Conservation (phyloP, 352 stramenopile genomes). For the Phytophthora capsici region DNA sequence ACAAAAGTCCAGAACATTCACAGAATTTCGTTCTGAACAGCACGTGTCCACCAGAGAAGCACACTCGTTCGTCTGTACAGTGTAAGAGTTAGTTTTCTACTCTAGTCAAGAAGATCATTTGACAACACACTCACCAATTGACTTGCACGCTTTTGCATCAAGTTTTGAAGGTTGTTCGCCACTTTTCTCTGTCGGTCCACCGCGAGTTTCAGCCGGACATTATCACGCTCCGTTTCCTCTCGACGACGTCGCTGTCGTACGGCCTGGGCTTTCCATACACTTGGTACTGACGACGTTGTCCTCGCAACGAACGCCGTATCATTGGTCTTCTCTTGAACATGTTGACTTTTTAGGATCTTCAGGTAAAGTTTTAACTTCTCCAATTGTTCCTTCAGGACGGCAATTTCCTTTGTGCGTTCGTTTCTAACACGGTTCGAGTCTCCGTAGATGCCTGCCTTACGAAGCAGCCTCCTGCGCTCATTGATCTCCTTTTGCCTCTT, state of each 20-base stretch:
- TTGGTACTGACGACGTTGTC: background rate
- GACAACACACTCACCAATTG: slow-evolving; percentile 14
- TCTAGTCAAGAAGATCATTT: background rate
- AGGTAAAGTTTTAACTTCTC: slow-evolving; percentile 58
- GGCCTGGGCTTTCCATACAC: slow-evolving; percentile 27
- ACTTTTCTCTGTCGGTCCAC: slow-evolving; percentile 36
- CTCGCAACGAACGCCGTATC: slow-evolving; percentile 4
- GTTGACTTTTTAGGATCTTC: slow-evolving; percentile 26
- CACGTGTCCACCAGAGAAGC: slow-evolving; percentile 6
- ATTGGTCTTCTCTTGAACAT: background rate
- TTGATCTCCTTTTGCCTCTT: slow-evolving; percentile 6
- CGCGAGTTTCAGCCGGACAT: slow-evolving; percentile 43
- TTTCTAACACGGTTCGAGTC: slow-evolving; percentile 30
- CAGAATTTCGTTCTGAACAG: slow-evolving; percentile 11
- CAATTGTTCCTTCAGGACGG: slow-evolving; percentile 62
- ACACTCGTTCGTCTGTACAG: slow-evolving; percentile 29
- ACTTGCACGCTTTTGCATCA: slow-evolving; percentile 22
- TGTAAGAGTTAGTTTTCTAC: slow-evolving; percentile 4
- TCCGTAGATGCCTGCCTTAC: slow-evolving; percentile 30
- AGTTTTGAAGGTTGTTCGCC: slow-evolving; percentile 12
- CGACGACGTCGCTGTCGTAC: slow-evolving; percentile 36
- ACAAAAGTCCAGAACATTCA: slow-evolving; percentile 17
- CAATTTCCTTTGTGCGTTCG: slow-evolving; percentile 58
- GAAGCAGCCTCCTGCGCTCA: slow-evolving; percentile 36
- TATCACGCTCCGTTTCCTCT: slow-evolving; percentile 40